Percentiles rank a stretch among this genome's conserved stretches.
phyloP scores from a whole-genome alignment of 371 early-diverging fungal species.

The Phascolomyces articulosus region DNA sequence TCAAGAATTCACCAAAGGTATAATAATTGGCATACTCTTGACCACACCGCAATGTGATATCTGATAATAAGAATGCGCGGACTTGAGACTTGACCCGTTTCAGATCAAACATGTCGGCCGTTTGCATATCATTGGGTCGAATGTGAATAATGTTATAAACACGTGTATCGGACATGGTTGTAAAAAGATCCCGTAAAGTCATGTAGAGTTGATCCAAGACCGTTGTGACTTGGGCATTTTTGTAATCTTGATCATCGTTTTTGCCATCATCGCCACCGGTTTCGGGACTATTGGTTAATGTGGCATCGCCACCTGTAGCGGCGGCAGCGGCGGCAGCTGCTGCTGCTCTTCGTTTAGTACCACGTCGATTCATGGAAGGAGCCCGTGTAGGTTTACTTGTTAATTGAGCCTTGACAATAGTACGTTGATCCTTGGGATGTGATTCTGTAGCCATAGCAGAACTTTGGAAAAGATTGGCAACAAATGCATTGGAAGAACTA shows the following conservation, averaged over 20 bases:
- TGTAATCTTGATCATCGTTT: conserved; percentile 51
- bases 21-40: conserved; percentile 68
- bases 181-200: conserved; percentile 70
- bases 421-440: conserved; percentile 76
- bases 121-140: conserved; percentile 73
- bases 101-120: conserved; percentile 57
- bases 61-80: conserved; percentile 63
- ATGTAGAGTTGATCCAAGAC: conserved; percentile 69
- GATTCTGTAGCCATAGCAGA: conserved; percentile 80
- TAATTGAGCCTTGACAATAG: conserved; percentile 47
- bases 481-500: conserved; percentile 74
- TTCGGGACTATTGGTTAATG: conserved; percentile 7
- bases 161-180: conserved; percentile 76
- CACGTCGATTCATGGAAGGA: conserved; percentile 66
- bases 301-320: not conserved
- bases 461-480: conserved; percentile 82
- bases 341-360: conserved; percentile 27
- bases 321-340: not conserved
- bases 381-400: conserved; percentile 73
- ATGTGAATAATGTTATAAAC: conserved; percentile 89
- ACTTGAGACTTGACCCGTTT: conserved; percentile 69
- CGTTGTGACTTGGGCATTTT: conserved; percentile 61
- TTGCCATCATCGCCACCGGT: conserved; percentile 24
- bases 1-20: conserved; percentile 64
- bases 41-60: conserved; percentile 56